Conservation (phyloP, 148 eudicot genomes). For the Fagopyrum homotropicum region DNA sequence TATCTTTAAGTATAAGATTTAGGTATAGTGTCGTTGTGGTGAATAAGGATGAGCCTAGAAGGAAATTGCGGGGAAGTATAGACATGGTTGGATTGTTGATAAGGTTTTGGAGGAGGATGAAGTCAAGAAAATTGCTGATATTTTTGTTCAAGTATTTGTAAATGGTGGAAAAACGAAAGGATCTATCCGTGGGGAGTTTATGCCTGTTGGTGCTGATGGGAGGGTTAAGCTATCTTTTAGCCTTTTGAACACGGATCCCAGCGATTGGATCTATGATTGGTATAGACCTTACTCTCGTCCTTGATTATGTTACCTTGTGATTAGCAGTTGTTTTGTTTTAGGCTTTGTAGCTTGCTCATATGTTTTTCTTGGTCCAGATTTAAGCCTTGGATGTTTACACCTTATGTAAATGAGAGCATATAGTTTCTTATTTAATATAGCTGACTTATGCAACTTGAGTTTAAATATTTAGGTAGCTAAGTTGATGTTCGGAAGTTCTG, state of each 20-base stretch:
- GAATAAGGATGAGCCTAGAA: conserved; percentile 42
- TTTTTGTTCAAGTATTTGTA: conserved; percentile 61
- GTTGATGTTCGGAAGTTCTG: too few species aligned
- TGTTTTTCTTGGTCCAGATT: too few species aligned
- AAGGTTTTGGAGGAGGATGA: conserved; percentile 44
- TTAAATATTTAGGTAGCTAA: too few species aligned
- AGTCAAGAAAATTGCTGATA: conserved; percentile 59
- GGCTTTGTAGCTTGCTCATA: neutral
- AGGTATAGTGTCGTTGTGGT: conserved; percentile 64
- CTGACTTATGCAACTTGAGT: too few species aligned
- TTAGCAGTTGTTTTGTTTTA: neutral
- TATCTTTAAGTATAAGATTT: too few species aligned
- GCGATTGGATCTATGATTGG: conserved; percentile 89
- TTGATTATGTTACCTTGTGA: neutral
- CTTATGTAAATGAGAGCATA: too few species aligned
- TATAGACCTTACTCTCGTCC: conserved; percentile 28
- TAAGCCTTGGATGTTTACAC: too few species aligned
- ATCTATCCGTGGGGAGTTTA: conserved; percentile 18
- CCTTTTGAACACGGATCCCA: conserved; percentile 88
- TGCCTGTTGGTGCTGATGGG: conserved; percentile 81
- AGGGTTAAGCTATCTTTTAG: conserved; percentile 83
- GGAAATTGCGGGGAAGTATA: conserved; percentile 81
- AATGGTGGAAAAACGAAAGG: conserved; percentile 89
- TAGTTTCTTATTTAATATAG: too few species aligned
- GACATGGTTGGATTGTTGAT: conserved; percentile 91